These are phyloP conservation scores for Saccharomycopsis synnaedendra DNA, from an alignment of 805 yeast genomes.

Conservation along the genomic window DNA sequence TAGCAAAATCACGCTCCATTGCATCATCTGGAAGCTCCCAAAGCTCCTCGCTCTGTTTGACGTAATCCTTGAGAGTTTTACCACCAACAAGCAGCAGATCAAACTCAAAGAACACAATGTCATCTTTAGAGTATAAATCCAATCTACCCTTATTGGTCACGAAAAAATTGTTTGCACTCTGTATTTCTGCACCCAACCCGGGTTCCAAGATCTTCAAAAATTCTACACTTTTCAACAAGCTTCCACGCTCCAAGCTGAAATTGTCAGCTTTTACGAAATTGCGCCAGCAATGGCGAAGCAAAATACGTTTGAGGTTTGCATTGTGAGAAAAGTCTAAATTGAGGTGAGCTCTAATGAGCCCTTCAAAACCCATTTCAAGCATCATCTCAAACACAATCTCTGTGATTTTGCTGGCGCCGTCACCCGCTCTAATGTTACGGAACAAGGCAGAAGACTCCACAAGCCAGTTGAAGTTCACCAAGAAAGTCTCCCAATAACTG, in stretches of 20 bases:
- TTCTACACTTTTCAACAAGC: constrained; percentile 5
- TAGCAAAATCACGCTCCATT: constrained; percentile 3
- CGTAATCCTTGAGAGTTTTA: constrained; percentile 3
- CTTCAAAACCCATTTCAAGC: constrained; percentile 8
- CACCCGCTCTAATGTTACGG: constrained; percentile 10
- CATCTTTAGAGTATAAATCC: constrained; percentile 6
- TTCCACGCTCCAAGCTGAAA: constrained; percentile 12
- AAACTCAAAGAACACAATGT: constrained; percentile 9
- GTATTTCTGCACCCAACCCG: constrained; percentile 9
- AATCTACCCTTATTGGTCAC: constrained; percentile 2
- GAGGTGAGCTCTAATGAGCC: constrained; percentile 8
- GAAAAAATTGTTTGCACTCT: constrained; percentile 11
- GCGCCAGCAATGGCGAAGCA: constrained; percentile 13
- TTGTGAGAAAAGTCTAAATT: constrained; percentile 11
- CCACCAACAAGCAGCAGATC: constrained; percentile 9
- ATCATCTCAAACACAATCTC: constrained; percentile 15
- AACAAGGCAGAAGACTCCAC: constrained; percentile 13
- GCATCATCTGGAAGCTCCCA: not conserved
- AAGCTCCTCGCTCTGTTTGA: not conserved
- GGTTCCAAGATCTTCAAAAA: constrained; percentile 12
- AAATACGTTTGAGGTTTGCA: constrained; percentile 8
- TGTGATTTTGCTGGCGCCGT: constrained; percentile 9
- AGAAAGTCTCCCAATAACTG: constrained; percentile 14
- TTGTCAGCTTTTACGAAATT: constrained; percentile 12
- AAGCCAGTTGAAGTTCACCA: constrained; percentile 15